Percentiles rank a stretch among this genome's conserved stretches.
Evolutionary conservation across 768 basidiomycete genomes (phyloP).

Genomic region (Suillus variegatus): DNA sequence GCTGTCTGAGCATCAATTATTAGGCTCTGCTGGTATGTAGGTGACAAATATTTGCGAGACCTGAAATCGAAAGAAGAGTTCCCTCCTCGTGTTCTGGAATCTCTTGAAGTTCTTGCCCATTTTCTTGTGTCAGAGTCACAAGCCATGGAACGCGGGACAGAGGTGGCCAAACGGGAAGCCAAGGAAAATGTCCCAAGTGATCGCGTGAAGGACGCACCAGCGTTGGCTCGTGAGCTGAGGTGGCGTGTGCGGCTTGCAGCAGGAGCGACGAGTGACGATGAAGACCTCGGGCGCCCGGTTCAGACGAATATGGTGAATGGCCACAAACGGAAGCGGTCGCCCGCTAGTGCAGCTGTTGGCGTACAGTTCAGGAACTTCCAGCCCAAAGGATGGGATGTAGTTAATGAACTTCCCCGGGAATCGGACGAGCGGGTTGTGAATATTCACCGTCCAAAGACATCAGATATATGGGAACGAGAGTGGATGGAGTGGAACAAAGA

Average conservation of each 20-base stretch:
- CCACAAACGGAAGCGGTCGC: constrained; percentile 42
- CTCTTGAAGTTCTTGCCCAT: constrained; percentile 68
- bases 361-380: constrained; percentile 64
- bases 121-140: constrained; percentile 81
- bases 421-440: constrained; percentile 40
- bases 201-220: constrained; percentile 78
- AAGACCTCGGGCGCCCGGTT: constrained; percentile 37
- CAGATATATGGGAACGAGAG: constrained; percentile 43
- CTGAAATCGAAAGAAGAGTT: constrained; percentile 60
- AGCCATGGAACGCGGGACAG: constrained; percentile 68
- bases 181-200: constrained; percentile 83
- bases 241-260: constrained; percentile 74
- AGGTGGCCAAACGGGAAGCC: constrained; percentile 71
- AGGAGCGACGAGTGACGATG: constrained; percentile 70
- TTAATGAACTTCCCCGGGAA: constrained; percentile 44
- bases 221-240: constrained; percentile 78
- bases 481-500: constrained; percentile 42
- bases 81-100: constrained; percentile 63
- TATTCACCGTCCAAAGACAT: constrained; percentile 38
- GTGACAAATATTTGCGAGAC: constrained; percentile 76
- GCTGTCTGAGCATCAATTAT: constrained; percentile 7
- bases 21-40: constrained; percentile 91
- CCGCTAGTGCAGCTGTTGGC: constrained; percentile 16
- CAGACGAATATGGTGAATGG: constrained; percentile 30
- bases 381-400: constrained; percentile 65